Percentiles rank a stretch among this genome's conserved stretches.
Evolutionary conservation across 495 filamentous ascomycete species (phyloP).

Genomic region (Choiromyces venosus): DNA sequence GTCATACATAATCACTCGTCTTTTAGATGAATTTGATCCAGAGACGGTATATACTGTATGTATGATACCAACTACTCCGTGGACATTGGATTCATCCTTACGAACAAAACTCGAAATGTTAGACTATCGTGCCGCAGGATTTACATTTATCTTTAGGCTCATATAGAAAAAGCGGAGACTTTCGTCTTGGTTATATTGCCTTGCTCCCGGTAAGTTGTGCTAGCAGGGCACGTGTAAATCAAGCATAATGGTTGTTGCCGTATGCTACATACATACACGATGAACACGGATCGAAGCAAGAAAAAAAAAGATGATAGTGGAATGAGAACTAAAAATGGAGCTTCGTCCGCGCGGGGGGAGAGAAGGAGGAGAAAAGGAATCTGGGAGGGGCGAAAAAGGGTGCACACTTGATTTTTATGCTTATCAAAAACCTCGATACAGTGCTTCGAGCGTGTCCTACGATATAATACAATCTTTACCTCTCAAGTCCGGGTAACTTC

Average conservation of each 20-base stretch:
- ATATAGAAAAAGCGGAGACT: neutral
- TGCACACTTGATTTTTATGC: neutral
- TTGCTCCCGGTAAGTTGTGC: neutral
- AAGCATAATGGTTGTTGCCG: neutral
- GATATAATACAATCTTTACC: neutral
- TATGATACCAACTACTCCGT: neutral
- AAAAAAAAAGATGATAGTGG: neutral
- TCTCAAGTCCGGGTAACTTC: neutral
- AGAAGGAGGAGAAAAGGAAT: neutral
- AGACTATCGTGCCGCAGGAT: neutral
- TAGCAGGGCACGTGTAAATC: neutral
- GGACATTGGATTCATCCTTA: neutral
- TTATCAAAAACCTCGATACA: neutral
- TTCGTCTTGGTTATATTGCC: neutral
- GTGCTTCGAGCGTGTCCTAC: neutral
- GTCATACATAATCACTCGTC: neutral
- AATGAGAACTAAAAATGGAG: neutral
- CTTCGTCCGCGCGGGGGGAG: neutral
- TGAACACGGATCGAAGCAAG: neutral
- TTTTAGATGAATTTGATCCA: neutral
- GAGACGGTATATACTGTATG: neutral
- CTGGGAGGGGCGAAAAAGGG: neutral
- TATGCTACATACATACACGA: conserved; percentile 1
- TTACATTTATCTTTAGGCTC: neutral
- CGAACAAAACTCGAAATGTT: neutral